phyloP scores from a whole-genome alignment of 768 basidiomycete species.

The Rhodotorula taiwanensis region DNA sequence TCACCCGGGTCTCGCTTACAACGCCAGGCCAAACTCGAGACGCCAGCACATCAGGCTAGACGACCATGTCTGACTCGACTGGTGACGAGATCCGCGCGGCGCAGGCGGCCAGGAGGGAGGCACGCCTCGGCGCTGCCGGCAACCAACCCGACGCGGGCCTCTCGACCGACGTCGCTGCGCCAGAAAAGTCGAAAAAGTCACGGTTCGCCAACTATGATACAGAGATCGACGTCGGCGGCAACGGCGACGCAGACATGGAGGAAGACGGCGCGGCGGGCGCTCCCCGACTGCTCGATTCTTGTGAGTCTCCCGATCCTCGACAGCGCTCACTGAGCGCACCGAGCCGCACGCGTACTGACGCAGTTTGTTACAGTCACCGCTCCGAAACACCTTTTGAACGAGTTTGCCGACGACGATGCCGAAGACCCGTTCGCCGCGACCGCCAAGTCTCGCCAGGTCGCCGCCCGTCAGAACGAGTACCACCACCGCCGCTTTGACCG shows the following conservation, averaged over 20 bases:
- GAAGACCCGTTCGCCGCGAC: conserved; percentile 70
- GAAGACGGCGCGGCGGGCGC: neutral
- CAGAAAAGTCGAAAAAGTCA: neutral
- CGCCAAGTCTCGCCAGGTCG: conserved; percentile 85
- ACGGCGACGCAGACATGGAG: conserved; percentile 8
- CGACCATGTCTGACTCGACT: conserved; percentile 39
- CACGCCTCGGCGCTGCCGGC: conserved; percentile 13
- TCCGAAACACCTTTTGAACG: conserved; percentile 85
- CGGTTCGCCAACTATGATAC: conserved; percentile 11
- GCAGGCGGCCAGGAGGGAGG: conserved; percentile 42
- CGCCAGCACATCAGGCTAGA: neutral
- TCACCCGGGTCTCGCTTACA: no score
- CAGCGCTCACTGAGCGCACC: neutral
- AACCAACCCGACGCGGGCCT: conserved; percentile 17
- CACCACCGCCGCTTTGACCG: conserved; percentile 85
- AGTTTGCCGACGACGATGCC: conserved; percentile 90
- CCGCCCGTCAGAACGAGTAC: conserved; percentile 87
- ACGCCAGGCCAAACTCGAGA: no score
- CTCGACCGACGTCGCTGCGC: neutral
- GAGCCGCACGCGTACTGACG: no score
- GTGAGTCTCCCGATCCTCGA: neutral
- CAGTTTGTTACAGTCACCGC: conserved; percentile 52
- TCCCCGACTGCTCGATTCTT: conserved; percentile 7
- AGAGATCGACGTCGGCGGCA: neutral
- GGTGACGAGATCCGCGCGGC: conserved; percentile 29